Base-by-base conservation (phyloP, 1,284 basidiomycete genomes). In the Pseudozyma thailandica region DNA sequence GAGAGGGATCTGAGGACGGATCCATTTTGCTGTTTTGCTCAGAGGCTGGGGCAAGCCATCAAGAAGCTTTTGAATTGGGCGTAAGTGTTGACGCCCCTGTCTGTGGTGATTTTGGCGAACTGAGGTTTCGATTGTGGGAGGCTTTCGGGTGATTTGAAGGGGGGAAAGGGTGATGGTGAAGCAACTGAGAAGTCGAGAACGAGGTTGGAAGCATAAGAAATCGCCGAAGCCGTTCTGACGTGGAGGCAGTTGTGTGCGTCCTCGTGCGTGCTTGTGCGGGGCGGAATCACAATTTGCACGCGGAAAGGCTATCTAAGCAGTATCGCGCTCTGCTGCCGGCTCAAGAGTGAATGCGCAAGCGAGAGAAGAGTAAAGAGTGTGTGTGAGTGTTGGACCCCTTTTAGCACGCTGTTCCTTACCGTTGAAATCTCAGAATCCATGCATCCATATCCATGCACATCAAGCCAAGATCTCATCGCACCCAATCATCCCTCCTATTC, bases 1-100 rank as follows among this genome's bases (percentile, higher is more conserved):
- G 38, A 6, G 56, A 43, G 21, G 60, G 26, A 35, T 63, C 60
- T 6, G 52, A 66, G 35, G 56, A 52, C 18, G 63, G 52, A 13
- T 59, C 53, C 45, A 55, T 56, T 30, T 16, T 50, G 38, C 25
- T 25, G 16, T 16, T 23, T 38, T 15, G n/a, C 31, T 33, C 7
- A 33, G 31, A 7, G 31, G n/a, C 31, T n/a, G n/a, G n/a, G n/a
- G 31, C 31, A 10, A 33, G 31, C 31, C n/a, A 16, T 16, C 31
- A 33, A 10, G 31, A 33, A 33, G 31, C 7, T 10, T 3, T 33
- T 10, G 31, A 33, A 13, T 16, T 13, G 31, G 31, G n/a, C 12
- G 31, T 4, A 10, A 33, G 12, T 7, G 31, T n/a, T n/a, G n/a
- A n/a, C n/a, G n/a, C n/a, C n/a, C n/a, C n/a, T n/a, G n/a, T n/a